These are phyloP conservation scores for Cadophora sp. DNA, from an alignment of 2,329 filamentous ascomycete species.

Conservation along the genomic window DNA sequence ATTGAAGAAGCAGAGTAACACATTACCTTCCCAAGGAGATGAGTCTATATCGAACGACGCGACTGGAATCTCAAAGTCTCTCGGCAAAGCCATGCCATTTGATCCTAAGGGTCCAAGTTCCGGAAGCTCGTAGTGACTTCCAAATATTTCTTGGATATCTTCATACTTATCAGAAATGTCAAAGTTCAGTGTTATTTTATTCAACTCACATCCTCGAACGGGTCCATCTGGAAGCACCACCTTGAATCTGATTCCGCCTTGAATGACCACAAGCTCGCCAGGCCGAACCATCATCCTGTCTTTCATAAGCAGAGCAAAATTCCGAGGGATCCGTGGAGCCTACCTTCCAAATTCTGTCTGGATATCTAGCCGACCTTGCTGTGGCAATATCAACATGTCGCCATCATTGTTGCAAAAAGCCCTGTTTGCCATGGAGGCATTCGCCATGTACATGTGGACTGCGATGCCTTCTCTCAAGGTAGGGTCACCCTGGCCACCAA, in stretches of 20 bases:
- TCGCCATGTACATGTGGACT: no score
- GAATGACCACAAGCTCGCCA: constrained; percentile 65
- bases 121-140: constrained; percentile 66
- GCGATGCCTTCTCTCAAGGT: no score
- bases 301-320: no score
- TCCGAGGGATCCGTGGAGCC: no score
- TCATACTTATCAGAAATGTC: no score
- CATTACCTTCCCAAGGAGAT: constrained; percentile 51
- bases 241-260: constrained; percentile 66
- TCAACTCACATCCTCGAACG: constrained; percentile 56
- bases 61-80: constrained; percentile 68
- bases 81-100: constrained; percentile 66
- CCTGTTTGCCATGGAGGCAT: no score
- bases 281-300: constrained; percentile 52
- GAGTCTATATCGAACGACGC: constrained; percentile 57
- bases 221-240: constrained; percentile 50
- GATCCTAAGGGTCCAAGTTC: constrained; percentile 69
- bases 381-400: no score
- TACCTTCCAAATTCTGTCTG: no score
- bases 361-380: no score
- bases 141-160: constrained; percentile 68
- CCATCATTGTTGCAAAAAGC: no score
- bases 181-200: neutral
- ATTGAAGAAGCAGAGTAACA: neutral
- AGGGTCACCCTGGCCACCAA: no score